Conservation (phyloP, 257 asterid species). For the Knoxia roxburghii region DNA sequence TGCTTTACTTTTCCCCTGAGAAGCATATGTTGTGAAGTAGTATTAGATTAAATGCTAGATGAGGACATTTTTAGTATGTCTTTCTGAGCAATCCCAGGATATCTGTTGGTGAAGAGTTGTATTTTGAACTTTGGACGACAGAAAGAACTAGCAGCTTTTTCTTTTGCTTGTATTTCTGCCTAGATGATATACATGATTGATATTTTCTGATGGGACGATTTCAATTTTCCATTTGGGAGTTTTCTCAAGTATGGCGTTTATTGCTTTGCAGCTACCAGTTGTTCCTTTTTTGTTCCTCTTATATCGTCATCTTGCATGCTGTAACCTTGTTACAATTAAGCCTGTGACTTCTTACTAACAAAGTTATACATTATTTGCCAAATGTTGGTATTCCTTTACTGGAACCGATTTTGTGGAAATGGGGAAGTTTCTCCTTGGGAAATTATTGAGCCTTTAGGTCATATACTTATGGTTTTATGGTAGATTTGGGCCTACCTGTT, state of each 20-base stretch:
- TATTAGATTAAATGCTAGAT: not conserved
- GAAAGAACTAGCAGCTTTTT: not conserved
- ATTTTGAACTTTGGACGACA: not conserved
- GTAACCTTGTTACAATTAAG: not conserved
- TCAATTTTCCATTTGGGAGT: not conserved
- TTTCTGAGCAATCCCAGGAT: not conserved
- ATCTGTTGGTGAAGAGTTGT: not conserved
- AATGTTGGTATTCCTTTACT: not conserved
- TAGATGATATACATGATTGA: not conserved
- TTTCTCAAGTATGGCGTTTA: too few relatives aligned
- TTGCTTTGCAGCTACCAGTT: not conserved
- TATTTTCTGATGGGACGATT: not conserved
- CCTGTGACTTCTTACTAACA: too few relatives aligned
- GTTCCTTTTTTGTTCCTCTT: not conserved
- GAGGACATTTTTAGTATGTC: not conserved
- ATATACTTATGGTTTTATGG: not conserved
- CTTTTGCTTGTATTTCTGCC: not conserved
- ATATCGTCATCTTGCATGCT: not conserved
- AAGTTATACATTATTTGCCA: not conserved
- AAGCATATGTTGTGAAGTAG: not conserved
- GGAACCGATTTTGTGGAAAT: not conserved
- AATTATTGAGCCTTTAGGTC: too few relatives aligned
- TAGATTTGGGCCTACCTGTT: not conserved
- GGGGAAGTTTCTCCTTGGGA: too few relatives aligned
- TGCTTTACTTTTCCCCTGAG: too few relatives aligned